Base-by-base conservation (phyloP, 2,329 filamentous ascomycete genomes). In the Periconia sp. region DNA sequence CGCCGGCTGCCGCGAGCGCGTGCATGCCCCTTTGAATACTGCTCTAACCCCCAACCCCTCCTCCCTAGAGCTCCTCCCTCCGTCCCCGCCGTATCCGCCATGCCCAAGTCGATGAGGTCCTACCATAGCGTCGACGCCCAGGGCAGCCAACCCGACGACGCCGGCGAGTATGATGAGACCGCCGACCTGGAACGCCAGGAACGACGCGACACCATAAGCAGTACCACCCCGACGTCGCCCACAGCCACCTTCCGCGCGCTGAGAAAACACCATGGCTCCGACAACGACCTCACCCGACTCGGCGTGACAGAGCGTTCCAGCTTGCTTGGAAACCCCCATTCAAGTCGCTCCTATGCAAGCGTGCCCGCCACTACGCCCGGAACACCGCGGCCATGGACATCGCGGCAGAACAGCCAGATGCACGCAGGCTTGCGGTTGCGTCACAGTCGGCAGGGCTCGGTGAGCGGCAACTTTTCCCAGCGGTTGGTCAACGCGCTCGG, bases 401-500 rank as follows among this genome's bases (percentile, higher is more conserved):
- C 59, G 50, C 49, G 73, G 30, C 65, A 71, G 48, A 66, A 70
- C 39, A 69, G 65, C 51, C 57, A 66, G 40, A 52, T 62, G 18
- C 57, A 54, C 18, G 63, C 58, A 24, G 59, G 59, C 49, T 61
- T 43, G 29, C 57, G 66, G 16, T 54, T 66, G 56, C 59, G 62
- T 36, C 53, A 60, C 32, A 68, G 68, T 43, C 59, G 66, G 21
- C 43, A 58, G 8, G 61, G 55, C 10, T 70, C 68, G 15, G 61
- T 69, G 51, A 68, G 55, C 38, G 61, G 54, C 25, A 56, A 57
- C 15, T 72, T 72, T 43, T 70, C 68, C 36, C 60, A 66, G 51
- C 59, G 87, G 13, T 74, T 88, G 17, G 80, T 81, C 46, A 80
- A 79, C 46, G 86, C 82, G 39, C 74, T 88, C 54, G 63, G 55